phyloP scores from a whole-genome alignment of 2,329 filamentous ascomycete genomes.

The Escovopsis sp. region DNA sequence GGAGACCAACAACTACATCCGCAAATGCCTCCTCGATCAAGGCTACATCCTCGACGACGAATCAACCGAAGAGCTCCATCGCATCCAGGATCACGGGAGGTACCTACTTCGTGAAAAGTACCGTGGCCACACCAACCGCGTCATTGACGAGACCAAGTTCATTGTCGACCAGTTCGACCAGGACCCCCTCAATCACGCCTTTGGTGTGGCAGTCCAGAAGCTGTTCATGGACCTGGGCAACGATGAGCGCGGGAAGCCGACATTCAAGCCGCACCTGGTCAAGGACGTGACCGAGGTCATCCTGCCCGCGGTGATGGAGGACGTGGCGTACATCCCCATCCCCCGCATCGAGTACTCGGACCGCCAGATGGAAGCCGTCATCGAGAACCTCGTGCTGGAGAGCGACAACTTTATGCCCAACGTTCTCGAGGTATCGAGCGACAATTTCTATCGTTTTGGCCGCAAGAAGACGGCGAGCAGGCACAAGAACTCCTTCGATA shows the following conservation, averaged over 20 bases:
- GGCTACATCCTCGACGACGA: slow-evolving; percentile 78
- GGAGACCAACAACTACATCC: slow-evolving; percentile 59
- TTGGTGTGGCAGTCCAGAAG: slow-evolving; percentile 62
- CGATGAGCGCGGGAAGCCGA: slow-evolving; percentile 67
- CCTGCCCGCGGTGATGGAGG: slow-evolving; percentile 68
- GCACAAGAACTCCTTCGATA: slow-evolving; percentile 66
- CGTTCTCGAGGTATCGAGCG: slow-evolving; percentile 69
- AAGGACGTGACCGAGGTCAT: slow-evolving; percentile 84
- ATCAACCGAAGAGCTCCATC: slow-evolving; percentile 69
- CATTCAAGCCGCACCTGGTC: slow-evolving; percentile 84
- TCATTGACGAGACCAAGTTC: slow-evolving; percentile 85
- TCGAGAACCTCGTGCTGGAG: slow-evolving; percentile 92
- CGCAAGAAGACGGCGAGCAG: slow-evolving; percentile 75
- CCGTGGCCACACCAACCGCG: slow-evolving; percentile 66
- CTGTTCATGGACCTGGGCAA: slow-evolving; percentile 80
- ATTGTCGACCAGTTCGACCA: slow-evolving; percentile 76
- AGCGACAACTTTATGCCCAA: slow-evolving; percentile 96
- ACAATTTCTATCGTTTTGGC: slow-evolving; percentile 92
- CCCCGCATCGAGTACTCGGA: slow-evolving; percentile 91
- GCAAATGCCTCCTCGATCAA: slow-evolving; percentile 72
- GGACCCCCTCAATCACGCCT: slow-evolving; percentile 73
- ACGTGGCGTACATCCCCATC: slow-evolving; percentile 76
- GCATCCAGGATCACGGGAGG: slow-evolving; percentile 69
- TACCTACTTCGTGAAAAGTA: slow-evolving; percentile 85
- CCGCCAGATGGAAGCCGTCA: slow-evolving; percentile 65